Evolutionary conservation across 176 grass and related monocot species (phyloP), one percentile per base, ranked within the genome.

Genomic region (Musa troglodytarum): DNA sequence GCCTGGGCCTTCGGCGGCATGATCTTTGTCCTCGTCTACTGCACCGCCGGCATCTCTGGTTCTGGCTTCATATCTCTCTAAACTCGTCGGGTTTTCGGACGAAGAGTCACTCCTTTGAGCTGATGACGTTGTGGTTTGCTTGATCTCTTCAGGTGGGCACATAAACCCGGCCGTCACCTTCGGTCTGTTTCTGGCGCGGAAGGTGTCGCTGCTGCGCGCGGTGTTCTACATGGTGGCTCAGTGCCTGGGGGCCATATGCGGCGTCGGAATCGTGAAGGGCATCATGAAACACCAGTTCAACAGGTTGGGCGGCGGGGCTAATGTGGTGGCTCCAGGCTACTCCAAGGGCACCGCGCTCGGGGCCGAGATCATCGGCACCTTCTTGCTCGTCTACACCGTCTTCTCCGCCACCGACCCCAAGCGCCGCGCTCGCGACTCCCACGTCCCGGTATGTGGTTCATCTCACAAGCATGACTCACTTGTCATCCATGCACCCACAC

Each of bases 141-240:
- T 8, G 3, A 43, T 43, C n/a, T 7, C 16, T 8, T n/a, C 68
- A 92, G 90, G 90, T 0, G 89, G 93, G 2, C 93, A 96, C 81
- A 96, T 96, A 15, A 96, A 92, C 74, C 93, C 93, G 28, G 93
- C 85, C 1, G 87, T 96, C 50, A 96, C 93, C 12, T 82, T 96
- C 49, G 93, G 85, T 9, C 62, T 88, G 49, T 75, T 96, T 14
- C 34, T 92, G 55, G 87, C 75, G 34, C 74, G 93, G 80, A 90
- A 88, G 87, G 83, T 92, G 29, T 90, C 89, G 67, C 78, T 90
- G 58, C 70, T 76, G 55, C 93, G 87, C 53, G 53, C 89, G 0
- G 15, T 85, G 54, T 67, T 92, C 23, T 96, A 90, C 83, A 81
- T 96, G 43, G 73, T 77, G 29, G 87, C 93, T 58, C 93, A 90